A percentile compares a stretch with the other conserved stretches of the same genome.
Evolutionary conservation across 495 filamentous ascomycete species (phyloP).

Genomic region (Hyaloscypha finlandica): DNA sequence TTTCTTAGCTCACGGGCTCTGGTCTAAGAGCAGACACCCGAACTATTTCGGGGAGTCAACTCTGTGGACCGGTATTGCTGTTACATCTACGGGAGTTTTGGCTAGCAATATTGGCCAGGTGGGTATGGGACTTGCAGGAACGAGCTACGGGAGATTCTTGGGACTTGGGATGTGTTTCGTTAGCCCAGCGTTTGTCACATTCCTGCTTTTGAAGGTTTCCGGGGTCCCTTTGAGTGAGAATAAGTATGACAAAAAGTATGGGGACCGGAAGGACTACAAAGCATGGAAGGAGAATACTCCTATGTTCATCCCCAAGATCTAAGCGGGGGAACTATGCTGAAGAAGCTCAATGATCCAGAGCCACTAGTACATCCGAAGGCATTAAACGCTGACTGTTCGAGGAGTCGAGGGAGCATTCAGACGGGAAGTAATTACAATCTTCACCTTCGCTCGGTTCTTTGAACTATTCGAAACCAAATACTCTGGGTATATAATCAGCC

Average conservation of each 20-base stretch:
- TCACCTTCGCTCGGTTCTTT: too few relatives aligned
- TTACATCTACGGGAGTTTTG: slow-evolving; percentile 51
- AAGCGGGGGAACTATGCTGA: background rate
- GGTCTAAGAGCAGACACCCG: slow-evolving; percentile 60
- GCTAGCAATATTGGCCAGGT: slow-evolving; percentile 45
- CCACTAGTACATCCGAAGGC: too few relatives aligned
- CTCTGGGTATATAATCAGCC: slow-evolving; percentile 39
- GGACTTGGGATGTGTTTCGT: slow-evolving; percentile 50
- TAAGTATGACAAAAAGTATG: slow-evolving; percentile 65
- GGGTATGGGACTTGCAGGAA: slow-evolving; percentile 47
- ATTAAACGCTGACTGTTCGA: too few relatives aligned
- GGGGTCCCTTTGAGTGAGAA: slow-evolving; percentile 63
- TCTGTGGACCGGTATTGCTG: slow-evolving; percentile 64
- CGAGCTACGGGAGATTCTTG: slow-evolving; percentile 35
- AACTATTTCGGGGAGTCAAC: slow-evolving; percentile 70
- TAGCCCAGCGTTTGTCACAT: slow-evolving; percentile 63
- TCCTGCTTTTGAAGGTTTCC: slow-evolving; percentile 60
- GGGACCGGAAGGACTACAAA: slow-evolving; percentile 64
- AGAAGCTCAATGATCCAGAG: too few relatives aligned
- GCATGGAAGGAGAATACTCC: slow-evolving; percentile 68
- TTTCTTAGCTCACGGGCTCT: slow-evolving; percentile 61
- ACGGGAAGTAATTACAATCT: too few relatives aligned
- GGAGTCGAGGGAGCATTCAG: too few relatives aligned
- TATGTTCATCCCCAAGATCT: slow-evolving; percentile 64
- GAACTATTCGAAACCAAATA: background rate